Conservation (phyloP, 148 eudicot genomes). For the Gaultheria prostrata region DNA sequence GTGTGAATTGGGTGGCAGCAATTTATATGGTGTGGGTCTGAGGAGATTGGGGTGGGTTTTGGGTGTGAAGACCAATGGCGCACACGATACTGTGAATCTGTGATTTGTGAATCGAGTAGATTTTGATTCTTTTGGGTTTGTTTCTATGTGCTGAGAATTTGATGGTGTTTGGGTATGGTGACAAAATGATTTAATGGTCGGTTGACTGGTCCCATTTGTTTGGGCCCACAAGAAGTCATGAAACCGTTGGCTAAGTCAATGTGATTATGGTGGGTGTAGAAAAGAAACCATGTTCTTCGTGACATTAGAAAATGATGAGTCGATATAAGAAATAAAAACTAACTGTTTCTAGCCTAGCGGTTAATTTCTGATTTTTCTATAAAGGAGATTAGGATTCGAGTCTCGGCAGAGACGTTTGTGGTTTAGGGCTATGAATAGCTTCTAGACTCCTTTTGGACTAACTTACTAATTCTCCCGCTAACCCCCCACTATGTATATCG, state of each 20-base stretch:
- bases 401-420: too few species aligned
- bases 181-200: not conserved
- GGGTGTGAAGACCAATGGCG: not conserved
- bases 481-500: too few species aligned
- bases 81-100: not conserved
- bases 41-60: not conserved
- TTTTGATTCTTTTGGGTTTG: not conserved
- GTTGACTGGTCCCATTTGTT: not conserved
- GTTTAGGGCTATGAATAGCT: too few species aligned
- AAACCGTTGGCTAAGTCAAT: not conserved
- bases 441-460: too few species aligned
- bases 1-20: not conserved
- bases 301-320: too few species aligned
- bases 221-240: not conserved
- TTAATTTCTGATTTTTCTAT: too few species aligned
- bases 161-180: not conserved
- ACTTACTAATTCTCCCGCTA: too few species aligned
- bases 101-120: too few species aligned
- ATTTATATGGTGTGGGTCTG: not conserved
- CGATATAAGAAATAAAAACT: too few species aligned
- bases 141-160: not conserved
- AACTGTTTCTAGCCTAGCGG: too few species aligned
- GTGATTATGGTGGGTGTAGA: too few species aligned
- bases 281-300: constrained; percentile 2
- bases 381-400: too few species aligned